Percentiles rank a stretch among this genome's conserved stretches.
Conservation (phyloP, 176 grass and related monocot genomes). For the Hordeum vulgare region MorexV3_pseudomolecules_assembly NC_058522.1:81810781-81811280, state of each 20-base stretch:
- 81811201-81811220: slow-evolving; percentile 42
- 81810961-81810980: slow-evolving; percentile 4
- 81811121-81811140: slow-evolving; percentile 11
- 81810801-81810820: background rate
- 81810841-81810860: slow-evolving; percentile 7
- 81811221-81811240: slow-evolving; percentile 28
- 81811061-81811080: slow-evolving; percentile 3
- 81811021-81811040: slow-evolving; percentile 10
- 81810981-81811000: background rate
- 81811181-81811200: slow-evolving; percentile 49
- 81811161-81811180: slow-evolving; percentile 25
- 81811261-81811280: background rate
- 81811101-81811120: slow-evolving; percentile 15
- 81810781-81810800: background rate
- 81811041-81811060: slow-evolving; percentile 9
- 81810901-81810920: background rate
- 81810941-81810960: background rate
- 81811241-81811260: background rate
- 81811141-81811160: slow-evolving; percentile 21
- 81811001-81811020: background rate
- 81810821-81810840: background rate
- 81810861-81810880: slow-evolving; percentile 1
- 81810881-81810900: slow-evolving; percentile 12
- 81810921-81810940: background rate
- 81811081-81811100: slow-evolving; percentile 16